Evolutionary conservation across 352 stramenopile species (phyloP).

Genomic region (Phytophthora quininea): DNA sequence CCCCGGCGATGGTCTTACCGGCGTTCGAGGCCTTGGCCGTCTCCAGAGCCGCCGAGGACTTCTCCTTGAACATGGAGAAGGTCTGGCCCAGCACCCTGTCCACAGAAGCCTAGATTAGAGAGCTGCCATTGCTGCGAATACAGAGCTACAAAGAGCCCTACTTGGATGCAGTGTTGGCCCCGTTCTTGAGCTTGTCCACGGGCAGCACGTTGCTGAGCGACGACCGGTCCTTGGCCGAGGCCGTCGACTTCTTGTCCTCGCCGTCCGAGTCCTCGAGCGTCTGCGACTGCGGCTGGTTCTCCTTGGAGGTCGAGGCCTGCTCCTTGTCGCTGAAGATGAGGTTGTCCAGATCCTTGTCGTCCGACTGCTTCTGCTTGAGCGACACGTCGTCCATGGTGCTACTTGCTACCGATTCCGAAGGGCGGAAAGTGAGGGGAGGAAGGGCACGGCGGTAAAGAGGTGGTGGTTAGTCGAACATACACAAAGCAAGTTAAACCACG

Average conservation of each 20-base stretch:
- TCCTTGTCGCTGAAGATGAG: constrained; percentile 85
- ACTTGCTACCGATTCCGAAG: constrained; percentile 10
- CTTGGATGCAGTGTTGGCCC: constrained; percentile 78
- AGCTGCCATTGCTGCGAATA: no score
- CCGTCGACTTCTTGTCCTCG: constrained; percentile 42
- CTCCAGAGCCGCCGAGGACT: constrained; percentile 72
- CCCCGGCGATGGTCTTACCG: constrained; percentile 70
- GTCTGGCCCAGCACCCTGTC: constrained; percentile 69
- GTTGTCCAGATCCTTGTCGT: constrained; percentile 83
- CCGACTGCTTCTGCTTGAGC: constrained; percentile 62
- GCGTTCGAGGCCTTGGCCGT: constrained; percentile 82
- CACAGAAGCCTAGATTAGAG: constrained; percentile 4
- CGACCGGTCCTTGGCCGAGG: constrained; percentile 62
- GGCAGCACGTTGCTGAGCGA: constrained; percentile 83
- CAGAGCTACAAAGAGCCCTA: constrained; percentile 20
- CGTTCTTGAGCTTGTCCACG: constrained; percentile 91
- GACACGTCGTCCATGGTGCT: constrained; percentile 57
- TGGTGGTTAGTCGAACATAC: background rate
- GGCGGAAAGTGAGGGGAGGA: constrained; percentile 24
- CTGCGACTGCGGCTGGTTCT: constrained; percentile 40
- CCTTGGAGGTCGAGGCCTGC: constrained; percentile 18
- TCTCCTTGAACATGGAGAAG: constrained; percentile 76
- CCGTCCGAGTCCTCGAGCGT: constrained; percentile 46
- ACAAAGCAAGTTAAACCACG: no score
- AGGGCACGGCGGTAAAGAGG: constrained; percentile 17